phyloP scores from a whole-genome alignment of 129 eudicot genomes.

The Oenanthe sinensis region DNA sequence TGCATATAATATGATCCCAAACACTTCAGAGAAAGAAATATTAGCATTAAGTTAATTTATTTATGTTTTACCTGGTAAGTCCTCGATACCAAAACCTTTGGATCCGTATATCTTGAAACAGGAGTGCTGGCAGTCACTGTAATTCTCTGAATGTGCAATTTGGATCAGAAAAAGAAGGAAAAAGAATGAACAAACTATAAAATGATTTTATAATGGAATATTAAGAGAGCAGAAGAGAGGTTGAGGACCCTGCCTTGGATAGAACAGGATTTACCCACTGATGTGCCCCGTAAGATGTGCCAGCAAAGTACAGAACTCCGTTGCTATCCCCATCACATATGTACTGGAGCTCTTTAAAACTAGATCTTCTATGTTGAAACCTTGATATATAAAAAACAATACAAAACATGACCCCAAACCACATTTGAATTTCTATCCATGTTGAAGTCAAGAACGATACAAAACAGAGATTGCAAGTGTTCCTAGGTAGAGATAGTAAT shows the following conservation, averaged over 20 bases:
- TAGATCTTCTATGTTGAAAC: slow-evolving; percentile 81
- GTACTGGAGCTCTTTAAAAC: slow-evolving; percentile 93
- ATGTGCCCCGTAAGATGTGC: slow-evolving; percentile 92
- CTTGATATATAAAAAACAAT: slow-evolving; percentile 18
- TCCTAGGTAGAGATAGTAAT: neutral
- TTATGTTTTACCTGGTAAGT: slow-evolving; percentile 65
- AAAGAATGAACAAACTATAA: slow-evolving; percentile 1
- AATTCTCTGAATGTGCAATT: neutral
- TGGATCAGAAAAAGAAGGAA: slow-evolving; percentile 2
- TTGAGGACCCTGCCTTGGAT: slow-evolving; percentile 4
- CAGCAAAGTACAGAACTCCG: slow-evolving; percentile 19
- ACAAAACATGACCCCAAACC: neutral
- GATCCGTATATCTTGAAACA: slow-evolving; percentile 67
- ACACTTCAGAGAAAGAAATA: neutral
- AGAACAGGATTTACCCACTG: slow-evolving; percentile 40
- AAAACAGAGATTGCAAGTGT: neutral
- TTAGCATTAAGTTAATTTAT: neutral
- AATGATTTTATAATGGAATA: neutral
- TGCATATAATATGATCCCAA: neutral
- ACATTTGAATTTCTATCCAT: neutral
- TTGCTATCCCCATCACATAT: slow-evolving; percentile 74
- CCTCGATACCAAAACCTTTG: slow-evolving; percentile 89
- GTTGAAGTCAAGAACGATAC: neutral
- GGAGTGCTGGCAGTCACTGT: slow-evolving; percentile 8
- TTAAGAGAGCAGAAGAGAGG: slow-evolving; percentile 11